phyloP scores from a whole-genome alignment of 176 grass and related monocot species.

The Hordeum marinum region DNA sequence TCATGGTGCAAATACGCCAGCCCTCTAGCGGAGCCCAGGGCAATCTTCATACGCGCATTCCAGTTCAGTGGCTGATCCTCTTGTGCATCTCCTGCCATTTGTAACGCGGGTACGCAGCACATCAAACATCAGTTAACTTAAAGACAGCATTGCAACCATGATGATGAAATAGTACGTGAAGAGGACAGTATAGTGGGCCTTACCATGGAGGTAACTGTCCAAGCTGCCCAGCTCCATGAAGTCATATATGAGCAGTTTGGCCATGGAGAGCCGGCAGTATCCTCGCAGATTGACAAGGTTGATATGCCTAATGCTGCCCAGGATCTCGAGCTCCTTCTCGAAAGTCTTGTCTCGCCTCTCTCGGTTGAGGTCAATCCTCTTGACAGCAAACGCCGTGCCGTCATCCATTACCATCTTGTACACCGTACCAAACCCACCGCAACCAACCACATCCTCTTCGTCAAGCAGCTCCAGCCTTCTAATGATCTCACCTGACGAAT shows the following conservation, averaged over 20 bases:
- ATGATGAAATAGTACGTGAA: neutral
- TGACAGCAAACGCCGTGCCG: constrained; percentile 66
- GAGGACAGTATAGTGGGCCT: neutral
- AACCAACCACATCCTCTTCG: constrained; percentile 81
- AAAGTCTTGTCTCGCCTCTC: constrained; percentile 54
- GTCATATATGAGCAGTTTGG: constrained; percentile 87
- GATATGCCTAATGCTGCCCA: constrained; percentile 92
- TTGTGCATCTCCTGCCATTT: constrained; percentile 59
- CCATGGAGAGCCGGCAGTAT: constrained; percentile 55
- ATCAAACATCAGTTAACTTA: neutral
- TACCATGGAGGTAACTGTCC: constrained; percentile 82
- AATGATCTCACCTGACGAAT: constrained; percentile 84
- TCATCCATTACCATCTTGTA: constrained; percentile 98
- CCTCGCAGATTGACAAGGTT: constrained; percentile 93
- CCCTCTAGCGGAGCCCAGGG: constrained; percentile 70
- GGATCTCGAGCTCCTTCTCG: constrained; percentile 88
- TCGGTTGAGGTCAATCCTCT: constrained; percentile 67
- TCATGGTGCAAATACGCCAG: constrained; percentile 92
- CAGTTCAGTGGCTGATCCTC: constrained; percentile 85
- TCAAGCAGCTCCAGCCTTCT: constrained; percentile 79
- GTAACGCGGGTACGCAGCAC: neutral
- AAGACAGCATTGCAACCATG: neutral
- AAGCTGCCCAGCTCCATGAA: constrained; percentile 79
- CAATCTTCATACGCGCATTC: constrained; percentile 96
- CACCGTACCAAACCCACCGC: constrained; percentile 83